A percentile compares a stretch with the other conserved stretches of the same genome.
Conservation (phyloP, 1,284 basidiomycete genomes). For the Tilletia indica region DNA sequence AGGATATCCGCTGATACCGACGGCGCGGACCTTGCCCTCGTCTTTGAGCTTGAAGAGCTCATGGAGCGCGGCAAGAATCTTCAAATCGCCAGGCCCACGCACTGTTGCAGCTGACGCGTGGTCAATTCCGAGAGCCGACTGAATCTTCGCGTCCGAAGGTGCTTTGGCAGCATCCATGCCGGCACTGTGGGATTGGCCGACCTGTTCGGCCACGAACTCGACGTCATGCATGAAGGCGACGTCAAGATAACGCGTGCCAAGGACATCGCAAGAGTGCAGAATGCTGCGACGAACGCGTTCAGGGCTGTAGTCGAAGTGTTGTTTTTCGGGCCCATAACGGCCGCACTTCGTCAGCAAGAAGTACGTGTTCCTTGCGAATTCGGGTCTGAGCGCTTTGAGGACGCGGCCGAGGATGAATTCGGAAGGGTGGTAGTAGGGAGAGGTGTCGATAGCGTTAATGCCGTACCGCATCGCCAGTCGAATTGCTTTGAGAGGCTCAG, state of each 20-base stretch:
- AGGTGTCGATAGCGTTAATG: constrained; percentile 80
- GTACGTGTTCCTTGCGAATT: constrained; percentile 57
- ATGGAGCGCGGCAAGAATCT: constrained; percentile 62
- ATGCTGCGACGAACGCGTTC: constrained; percentile 70
- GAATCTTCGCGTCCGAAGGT: constrained; percentile 56
- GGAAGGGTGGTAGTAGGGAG: constrained; percentile 80
- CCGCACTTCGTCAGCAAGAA: constrained; percentile 78
- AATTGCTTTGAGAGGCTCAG: constrained; percentile 53
- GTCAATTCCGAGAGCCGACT: constrained; percentile 12
- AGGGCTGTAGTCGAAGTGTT: constrained; percentile 77
- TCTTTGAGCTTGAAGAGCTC: constrained; percentile 74
- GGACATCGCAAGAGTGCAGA: constrained; percentile 61
- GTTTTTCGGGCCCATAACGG: constrained; percentile 68
- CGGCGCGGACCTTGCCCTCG: constrained; percentile 72
- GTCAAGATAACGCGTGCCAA: constrained; percentile 65
- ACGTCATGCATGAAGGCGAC: constrained; percentile 75
- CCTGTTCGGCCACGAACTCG: constrained; percentile 74
- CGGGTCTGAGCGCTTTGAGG: constrained; percentile 55
- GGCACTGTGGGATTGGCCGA: constrained; percentile 60
- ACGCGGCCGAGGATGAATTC: constrained; percentile 76
- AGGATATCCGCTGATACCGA: constrained; percentile 88
- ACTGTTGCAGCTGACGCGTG: background rate
- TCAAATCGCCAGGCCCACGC: constrained; percentile 62
- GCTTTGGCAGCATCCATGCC: constrained; percentile 64
- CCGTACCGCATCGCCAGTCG: constrained; percentile 72